Evolutionary conservation across 2,329 filamentous ascomycete genomes (phyloP).

Genomic region (Aciculosporium take): DNA sequence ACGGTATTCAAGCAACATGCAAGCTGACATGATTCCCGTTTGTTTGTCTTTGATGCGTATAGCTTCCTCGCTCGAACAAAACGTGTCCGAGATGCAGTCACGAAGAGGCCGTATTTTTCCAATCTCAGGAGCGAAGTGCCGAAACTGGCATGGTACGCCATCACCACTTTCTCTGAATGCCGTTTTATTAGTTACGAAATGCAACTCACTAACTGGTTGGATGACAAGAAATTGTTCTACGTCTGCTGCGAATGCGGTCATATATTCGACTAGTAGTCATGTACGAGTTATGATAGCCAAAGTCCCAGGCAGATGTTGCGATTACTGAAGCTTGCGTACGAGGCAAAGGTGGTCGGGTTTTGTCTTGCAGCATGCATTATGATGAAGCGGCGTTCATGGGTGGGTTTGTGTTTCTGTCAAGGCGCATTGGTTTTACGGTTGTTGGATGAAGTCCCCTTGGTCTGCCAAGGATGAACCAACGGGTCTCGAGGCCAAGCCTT

Average conservation of each 20-base stretch:
- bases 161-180: background rate
- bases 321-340: background rate
- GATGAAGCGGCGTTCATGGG: background rate
- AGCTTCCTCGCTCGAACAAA: constrained; percentile 85
- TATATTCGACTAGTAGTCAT: constrained; percentile 48
- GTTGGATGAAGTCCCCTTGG: background rate
- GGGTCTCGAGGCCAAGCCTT: background rate
- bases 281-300: constrained; percentile 5
- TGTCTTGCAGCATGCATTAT: background rate
- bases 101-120: constrained; percentile 92
- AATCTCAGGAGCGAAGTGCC: constrained; percentile 91
- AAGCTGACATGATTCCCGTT: constrained; percentile 27
- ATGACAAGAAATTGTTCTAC: constrained; percentile 69
- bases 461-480: background rate
- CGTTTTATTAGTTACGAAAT: background rate
- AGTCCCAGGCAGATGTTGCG: background rate
- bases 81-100: constrained; percentile 74
- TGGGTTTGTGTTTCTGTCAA: background rate
- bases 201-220: constrained; percentile 7
- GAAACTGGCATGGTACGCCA: constrained; percentile 90
- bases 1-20: constrained; percentile 12
- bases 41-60: constrained; percentile 24
- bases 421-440: background rate
- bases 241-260: constrained; percentile 90
- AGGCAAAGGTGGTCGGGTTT: background rate